Percentiles rank a stretch among this genome's conserved stretches.
These are phyloP conservation scores for Eutrema heterophyllum DNA, from an alignment of 345 rosid genomes.

Conservation along the genomic window DNA sequence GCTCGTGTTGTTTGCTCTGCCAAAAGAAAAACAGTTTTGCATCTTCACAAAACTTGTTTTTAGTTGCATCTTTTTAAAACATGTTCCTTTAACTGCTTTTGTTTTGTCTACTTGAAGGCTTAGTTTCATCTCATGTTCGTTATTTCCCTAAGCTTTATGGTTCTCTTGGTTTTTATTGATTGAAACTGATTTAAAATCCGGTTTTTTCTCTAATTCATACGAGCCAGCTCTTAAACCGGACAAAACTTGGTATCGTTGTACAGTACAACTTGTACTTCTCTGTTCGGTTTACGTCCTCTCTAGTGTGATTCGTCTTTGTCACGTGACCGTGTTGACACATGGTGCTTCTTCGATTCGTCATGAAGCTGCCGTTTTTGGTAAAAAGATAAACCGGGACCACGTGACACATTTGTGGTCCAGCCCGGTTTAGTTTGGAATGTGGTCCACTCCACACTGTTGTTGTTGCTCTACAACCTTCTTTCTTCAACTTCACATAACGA, in stretches of 20 bases:
- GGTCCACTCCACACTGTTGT: constrained; percentile 9
- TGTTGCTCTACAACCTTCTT: constrained; percentile 7
- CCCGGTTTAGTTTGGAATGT: constrained; percentile 20
- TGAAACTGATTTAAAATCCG: not conserved
- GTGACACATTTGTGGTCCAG: constrained; percentile 17
- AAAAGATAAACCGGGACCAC: constrained; percentile 23
- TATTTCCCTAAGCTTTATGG: not conserved
- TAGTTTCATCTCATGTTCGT: not conserved
- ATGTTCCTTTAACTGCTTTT: not conserved
- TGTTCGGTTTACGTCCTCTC: not conserved
- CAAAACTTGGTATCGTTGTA: not conserved
- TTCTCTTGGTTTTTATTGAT: not conserved
- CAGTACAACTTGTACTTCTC: not conserved
- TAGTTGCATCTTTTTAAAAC: constrained; percentile 3
- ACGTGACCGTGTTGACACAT: constrained; percentile 19
- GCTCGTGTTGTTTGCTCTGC: constrained; percentile 2
- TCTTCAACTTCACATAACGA: constrained; percentile 23
- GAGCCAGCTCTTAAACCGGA: not conserved
- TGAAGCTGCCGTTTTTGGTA: constrained; percentile 20
- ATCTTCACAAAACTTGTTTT: constrained; percentile 1
- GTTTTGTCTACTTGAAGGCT: constrained; percentile 18
- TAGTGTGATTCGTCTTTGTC: constrained; percentile 11
- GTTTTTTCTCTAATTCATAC: not conserved
- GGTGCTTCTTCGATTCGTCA: not conserved
- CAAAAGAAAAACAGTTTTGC: constrained; percentile 3